phyloP scores from a whole-genome alignment of 2,329 filamentous ascomycete species.

The Alternaria atra region DNA sequence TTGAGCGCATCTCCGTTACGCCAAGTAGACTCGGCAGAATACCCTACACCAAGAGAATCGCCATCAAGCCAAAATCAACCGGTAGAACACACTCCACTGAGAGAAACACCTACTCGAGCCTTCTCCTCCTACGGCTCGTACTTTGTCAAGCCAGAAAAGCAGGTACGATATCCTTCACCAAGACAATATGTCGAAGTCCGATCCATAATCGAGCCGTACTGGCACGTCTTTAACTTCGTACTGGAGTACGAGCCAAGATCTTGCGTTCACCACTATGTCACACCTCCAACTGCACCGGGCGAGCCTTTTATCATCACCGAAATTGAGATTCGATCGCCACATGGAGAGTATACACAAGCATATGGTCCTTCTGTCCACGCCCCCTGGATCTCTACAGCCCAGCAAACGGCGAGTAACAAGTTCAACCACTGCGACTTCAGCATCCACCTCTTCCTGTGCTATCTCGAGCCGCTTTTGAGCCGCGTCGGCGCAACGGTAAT shows the following conservation, averaged over 20 bases:
- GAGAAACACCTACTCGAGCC: not conserved
- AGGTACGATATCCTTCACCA: too few species aligned
- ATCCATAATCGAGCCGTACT: slow-evolving; percentile 6
- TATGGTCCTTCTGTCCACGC: not conserved
- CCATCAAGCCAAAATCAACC: not conserved
- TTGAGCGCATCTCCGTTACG: not conserved
- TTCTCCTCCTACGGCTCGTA: not conserved
- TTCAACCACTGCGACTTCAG: slow-evolving; percentile 12
- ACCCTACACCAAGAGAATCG: not conserved
- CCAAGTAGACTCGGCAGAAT: not conserved
- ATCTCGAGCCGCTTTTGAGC: not conserved
- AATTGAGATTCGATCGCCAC: not conserved
- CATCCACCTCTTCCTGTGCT: slow-evolving; percentile 2
- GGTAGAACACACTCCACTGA: not conserved
- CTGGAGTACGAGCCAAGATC: not conserved
- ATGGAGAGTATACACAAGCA: not conserved
- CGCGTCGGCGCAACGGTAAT: not conserved
- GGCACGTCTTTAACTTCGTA: slow-evolving; percentile 11
- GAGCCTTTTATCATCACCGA: not conserved
- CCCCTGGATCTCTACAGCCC: not conserved
- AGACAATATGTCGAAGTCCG: not conserved
- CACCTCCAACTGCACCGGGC: too few species aligned
- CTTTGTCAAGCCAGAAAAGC: not conserved
- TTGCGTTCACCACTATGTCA: not conserved
- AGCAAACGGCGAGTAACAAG: not conserved